Base-by-base conservation (phyloP, 1,284 basidiomycete genomes). In the Moesziomyces parantarcticus region DNA sequence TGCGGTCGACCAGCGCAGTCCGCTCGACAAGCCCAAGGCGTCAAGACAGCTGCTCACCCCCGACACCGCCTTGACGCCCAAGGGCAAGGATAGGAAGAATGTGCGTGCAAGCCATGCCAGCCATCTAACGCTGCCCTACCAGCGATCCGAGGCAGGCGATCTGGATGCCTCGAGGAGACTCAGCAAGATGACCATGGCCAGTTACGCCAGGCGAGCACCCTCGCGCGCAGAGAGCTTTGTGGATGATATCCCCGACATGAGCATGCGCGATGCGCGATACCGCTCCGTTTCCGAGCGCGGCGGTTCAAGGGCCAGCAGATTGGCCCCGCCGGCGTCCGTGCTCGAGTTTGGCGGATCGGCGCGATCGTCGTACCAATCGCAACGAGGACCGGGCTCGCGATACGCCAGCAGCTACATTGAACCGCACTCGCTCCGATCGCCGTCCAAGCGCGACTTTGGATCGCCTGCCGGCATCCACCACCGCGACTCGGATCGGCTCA, bases 41-140 rank as follows among this genome's bases (percentile, higher is more conserved):
- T 10, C 29, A 9, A 32, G 29, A 32, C 29, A 59, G 6, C 54
- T 73, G 14, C 52, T 68, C 39, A 46, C 36, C 3, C 54, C 70
- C n/a, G 58, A 57, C 26, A 29, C 51, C 11, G 47, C 61, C 1
- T 50, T 63, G n/a, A 54, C 65, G 36, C 55, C 51, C 29, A 61
- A 71, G 8, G 50, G 54, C 13, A 20, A 25, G 23, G 46, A 47
- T 40, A 26, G 57, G 26, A 62, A 64, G 40, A 26, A 23, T 8
- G 59, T 58, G 13, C 64, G 70, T 7, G 47, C 50, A 5, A 64
- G 57, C 9, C 39, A 64, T 22, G 70, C 70, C 11, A 64, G 64
- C 45, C 70, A 73, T n/a, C 55, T 73, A 16, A 73, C 70, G 13
- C 58, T 73, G 6, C 70, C 70, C 6, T 68, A 65, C 43, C 65